Conservation (phyloP, 805 yeast species). For the Lipomyces mesembrius region DNA sequence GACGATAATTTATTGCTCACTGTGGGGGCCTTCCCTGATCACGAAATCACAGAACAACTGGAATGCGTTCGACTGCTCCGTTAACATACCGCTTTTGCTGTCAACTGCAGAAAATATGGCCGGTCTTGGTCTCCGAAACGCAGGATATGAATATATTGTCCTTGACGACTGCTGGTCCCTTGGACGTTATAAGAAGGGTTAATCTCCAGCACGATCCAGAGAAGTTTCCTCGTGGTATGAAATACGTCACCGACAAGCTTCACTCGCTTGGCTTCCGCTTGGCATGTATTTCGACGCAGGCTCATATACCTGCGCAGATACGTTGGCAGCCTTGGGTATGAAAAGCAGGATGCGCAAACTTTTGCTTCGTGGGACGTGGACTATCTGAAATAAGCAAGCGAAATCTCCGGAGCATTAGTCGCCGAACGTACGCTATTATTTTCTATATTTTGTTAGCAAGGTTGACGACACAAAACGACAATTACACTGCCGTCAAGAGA, state of each 20-base stretch:
- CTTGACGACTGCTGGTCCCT: constrained; percentile 46
- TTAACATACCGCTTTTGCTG: constrained; percentile 42
- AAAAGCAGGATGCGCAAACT: constrained; percentile 42
- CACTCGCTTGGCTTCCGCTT: constrained; percentile 42
- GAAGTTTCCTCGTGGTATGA: constrained; percentile 45
- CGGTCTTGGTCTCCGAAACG: constrained; percentile 40
- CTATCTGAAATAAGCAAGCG: constrained; percentile 37
- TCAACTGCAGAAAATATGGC: constrained; percentile 40
- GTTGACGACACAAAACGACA: too few species aligned
- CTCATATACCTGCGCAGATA: constrained; percentile 44
- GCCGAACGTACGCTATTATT: too few species aligned
- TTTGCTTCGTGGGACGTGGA: constrained; percentile 45
- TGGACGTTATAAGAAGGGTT: constrained; percentile 38
- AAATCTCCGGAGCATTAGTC: too few species aligned
- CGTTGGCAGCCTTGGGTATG: constrained; percentile 44
- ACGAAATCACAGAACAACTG: constrained; percentile 24
- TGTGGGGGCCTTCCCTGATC: background rate
- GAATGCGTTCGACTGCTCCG: constrained; percentile 44
- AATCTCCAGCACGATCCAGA: constrained; percentile 37
- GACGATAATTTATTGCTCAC: too few species aligned
- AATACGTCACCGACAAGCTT: constrained; percentile 39
- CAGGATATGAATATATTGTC: constrained; percentile 44
- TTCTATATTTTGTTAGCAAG: too few species aligned
- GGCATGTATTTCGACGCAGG: constrained; percentile 47
- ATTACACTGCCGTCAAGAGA: too few species aligned